phyloP scores from a whole-genome alignment of 257 asterid genomes.

The Penstemon barbatus region DNA sequence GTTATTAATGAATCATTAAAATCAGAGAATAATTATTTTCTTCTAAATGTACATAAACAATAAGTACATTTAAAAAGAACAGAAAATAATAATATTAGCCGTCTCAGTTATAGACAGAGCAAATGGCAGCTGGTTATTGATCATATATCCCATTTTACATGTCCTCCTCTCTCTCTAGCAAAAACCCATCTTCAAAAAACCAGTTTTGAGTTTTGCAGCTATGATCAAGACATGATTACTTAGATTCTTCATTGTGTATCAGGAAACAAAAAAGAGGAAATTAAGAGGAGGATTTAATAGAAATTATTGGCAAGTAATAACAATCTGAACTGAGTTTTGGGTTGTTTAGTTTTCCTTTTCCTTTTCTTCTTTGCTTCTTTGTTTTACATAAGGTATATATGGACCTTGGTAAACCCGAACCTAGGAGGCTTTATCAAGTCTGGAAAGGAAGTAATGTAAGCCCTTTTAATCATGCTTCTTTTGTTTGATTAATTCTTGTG shows the following conservation, averaged over 20 bases:
- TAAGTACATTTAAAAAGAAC: constrained; percentile 17
- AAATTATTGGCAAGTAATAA: constrained; percentile 11
- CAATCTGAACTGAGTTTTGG: constrained; percentile 27
- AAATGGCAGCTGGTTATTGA: constrained; percentile 48
- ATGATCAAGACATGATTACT: constrained; percentile 31
- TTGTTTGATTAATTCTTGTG: constrained; percentile 13
- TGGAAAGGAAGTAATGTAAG: constrained; percentile 90
- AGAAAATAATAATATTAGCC: constrained; percentile 37
- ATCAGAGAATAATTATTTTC: too few species aligned
- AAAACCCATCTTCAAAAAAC: constrained; percentile 30
- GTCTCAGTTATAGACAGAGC: constrained; percentile 27
- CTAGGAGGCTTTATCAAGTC: constrained; percentile 64
- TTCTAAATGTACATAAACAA: background rate
- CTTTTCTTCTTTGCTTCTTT: background rate
- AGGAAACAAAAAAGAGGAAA: constrained; percentile 21
- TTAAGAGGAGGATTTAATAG: too few species aligned
- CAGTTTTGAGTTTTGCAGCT: constrained; percentile 33
- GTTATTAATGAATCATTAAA: background rate
- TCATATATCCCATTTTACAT: constrained; percentile 30
- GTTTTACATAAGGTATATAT: constrained; percentile 27
- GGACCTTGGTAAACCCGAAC: constrained; percentile 52
- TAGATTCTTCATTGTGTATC: constrained; percentile 15
- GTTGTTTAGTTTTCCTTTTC: constrained; percentile 19
- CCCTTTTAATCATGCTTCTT: constrained; percentile 9
- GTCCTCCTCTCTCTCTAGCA: constrained; percentile 23